A percentile compares a stretch with the other conserved stretches of the same genome.
phyloP scores from a whole-genome alignment of 2,329 filamentous ascomycete genomes.

The Apiospora kogelbergensis region DNA sequence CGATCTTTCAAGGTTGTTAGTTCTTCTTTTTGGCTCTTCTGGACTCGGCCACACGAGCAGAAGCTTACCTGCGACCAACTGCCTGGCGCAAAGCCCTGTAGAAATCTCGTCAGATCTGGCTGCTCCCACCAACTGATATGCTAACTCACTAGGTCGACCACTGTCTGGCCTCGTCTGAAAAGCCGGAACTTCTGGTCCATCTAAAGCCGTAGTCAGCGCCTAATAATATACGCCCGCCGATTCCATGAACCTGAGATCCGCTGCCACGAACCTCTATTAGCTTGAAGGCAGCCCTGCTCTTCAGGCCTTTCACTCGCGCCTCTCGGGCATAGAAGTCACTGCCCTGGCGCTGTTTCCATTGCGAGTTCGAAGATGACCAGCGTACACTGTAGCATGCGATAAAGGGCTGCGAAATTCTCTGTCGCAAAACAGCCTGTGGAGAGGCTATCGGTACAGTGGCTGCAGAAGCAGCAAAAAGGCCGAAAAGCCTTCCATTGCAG shows the following conservation, averaged over 20 bases:
- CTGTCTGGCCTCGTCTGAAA: slow-evolving; percentile 78
- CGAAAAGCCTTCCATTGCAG: slow-evolving; percentile 25
- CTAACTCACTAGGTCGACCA: slow-evolving; percentile 76
- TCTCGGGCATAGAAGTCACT: slow-evolving; percentile 71
- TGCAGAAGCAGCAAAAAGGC: slow-evolving; percentile 14
- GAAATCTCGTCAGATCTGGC: background rate
- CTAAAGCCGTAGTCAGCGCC: slow-evolving; percentile 39
- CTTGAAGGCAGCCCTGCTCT: slow-evolving; percentile 92
- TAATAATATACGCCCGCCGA: background rate
- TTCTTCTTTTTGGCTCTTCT: background rate
- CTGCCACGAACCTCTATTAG: slow-evolving; percentile 67
- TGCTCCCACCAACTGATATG: background rate
- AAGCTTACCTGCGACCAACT: slow-evolving; percentile 65
- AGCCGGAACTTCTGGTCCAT: slow-evolving; percentile 80
- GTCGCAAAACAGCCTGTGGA: background rate
- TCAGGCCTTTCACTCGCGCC: slow-evolving; percentile 77
- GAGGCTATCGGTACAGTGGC: background rate
- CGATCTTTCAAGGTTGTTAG: slow-evolving; percentile 59
- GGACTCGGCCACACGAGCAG: slow-evolving; percentile 14
- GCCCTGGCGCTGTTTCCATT: slow-evolving; percentile 81
- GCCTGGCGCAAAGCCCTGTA: slow-evolving; percentile 74
- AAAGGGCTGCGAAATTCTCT: background rate
- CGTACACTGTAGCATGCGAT: background rate
- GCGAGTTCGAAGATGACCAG: slow-evolving; percentile 61
- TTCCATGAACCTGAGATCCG: background rate